Percentiles rank a stretch among this genome's conserved stretches.
phyloP scores from a whole-genome alignment of 2,329 filamentous ascomycete genomes.

The Arthrobotrys megalospora region DNA sequence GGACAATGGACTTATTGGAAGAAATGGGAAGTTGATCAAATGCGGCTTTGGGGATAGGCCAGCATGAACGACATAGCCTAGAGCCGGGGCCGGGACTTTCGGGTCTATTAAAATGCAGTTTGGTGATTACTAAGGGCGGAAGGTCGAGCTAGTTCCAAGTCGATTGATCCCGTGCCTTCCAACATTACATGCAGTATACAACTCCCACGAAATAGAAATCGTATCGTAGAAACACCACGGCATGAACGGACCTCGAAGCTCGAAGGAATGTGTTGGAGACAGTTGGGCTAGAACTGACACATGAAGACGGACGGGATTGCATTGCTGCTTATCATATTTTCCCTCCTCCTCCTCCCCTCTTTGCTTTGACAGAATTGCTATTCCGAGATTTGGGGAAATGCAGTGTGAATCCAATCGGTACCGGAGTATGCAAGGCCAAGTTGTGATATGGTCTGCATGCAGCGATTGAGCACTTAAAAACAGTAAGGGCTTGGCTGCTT shows the following conservation, averaged over 20 bases:
- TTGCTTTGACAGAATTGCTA: conserved; percentile 6
- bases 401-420: conserved; percentile 28
- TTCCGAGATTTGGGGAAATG: conserved; percentile 10
- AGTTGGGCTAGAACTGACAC: conserved; percentile 19
- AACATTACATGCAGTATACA: background rate
- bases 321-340: conserved; percentile 49
- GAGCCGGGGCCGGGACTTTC: conserved; percentile 23
- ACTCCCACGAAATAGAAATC: background rate
- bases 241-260: background rate
- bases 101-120: conserved; percentile 12
- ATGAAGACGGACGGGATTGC: background rate
- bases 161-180: conserved; percentile 30
- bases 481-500: conserved; percentile 23
- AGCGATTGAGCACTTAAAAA: conserved; percentile 21
- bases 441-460: conserved; percentile 48
- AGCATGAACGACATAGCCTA: conserved; percentile 21
- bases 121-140: conserved; percentile 13
- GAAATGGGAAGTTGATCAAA: conserved; percentile 23
- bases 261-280: conserved; percentile 49
- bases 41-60: conserved; percentile 27
- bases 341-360: conserved; percentile 5
- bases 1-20: background rate
- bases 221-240: background rate
- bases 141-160: conserved; percentile 7
- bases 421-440: conserved; percentile 30